Conservation (phyloP, 805 yeast genomes). For the Vanderwaltozyma verrucispora region DNA sequence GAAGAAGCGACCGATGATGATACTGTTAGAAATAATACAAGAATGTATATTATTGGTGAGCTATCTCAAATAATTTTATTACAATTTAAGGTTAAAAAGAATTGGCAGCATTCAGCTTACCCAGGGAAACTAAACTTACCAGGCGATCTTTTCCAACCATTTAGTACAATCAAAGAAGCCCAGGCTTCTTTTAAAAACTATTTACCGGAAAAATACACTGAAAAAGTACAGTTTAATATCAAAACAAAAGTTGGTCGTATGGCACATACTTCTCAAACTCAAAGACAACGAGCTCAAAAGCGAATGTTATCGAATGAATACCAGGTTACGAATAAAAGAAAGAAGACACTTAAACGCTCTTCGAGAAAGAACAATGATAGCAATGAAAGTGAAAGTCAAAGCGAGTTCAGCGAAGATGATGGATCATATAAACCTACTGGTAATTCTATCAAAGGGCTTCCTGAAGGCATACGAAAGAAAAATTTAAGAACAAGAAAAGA, state of each 20-base stretch:
- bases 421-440: slow-evolving; percentile 15
- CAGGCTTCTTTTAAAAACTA: slow-evolving; percentile 45
- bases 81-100: slow-evolving; percentile 43
- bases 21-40: slow-evolving; percentile 17
- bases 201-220: slow-evolving; percentile 39
- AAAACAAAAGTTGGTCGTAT: slow-evolving; percentile 27
- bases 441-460: slow-evolving; percentile 5
- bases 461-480: slow-evolving; percentile 30
- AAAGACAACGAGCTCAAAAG: slow-evolving; percentile 23
- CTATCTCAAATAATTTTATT: slow-evolving; percentile 57
- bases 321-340: slow-evolving; percentile 8
- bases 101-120: slow-evolving; percentile 70
- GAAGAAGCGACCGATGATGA: slow-evolving; percentile 8
- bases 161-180: slow-evolving; percentile 47
- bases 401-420: slow-evolving; percentile 12
- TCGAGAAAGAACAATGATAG: neutral
- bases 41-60: slow-evolving; percentile 60
- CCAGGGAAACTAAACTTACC: slow-evolving; percentile 70
- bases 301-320: slow-evolving; percentile 20
- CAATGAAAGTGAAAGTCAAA: slow-evolving; percentile 12
- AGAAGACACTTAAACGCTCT: slow-evolving; percentile 5
- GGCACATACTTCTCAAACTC: slow-evolving; percentile 21
- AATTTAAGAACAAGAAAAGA: slow-evolving; percentile 30
- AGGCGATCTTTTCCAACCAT: slow-evolving; percentile 57
- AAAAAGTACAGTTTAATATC: slow-evolving; percentile 28